A percentile compares a stretch with the other conserved stretches of the same genome.
Conservation (phyloP, 305 asterid genomes). For the Fraxinus platypoda region DNA sequence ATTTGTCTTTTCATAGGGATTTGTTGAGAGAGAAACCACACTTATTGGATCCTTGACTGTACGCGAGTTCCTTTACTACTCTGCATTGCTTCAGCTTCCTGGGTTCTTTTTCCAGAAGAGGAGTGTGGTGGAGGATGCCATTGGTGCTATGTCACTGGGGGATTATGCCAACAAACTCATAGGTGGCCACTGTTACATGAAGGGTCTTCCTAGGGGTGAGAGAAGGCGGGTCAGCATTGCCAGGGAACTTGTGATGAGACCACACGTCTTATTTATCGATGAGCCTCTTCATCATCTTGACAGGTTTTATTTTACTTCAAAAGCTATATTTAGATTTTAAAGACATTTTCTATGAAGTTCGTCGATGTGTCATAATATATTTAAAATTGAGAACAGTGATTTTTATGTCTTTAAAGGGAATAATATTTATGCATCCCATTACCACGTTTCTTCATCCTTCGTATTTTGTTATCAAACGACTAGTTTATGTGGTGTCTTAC, state of each 20-base stretch:
- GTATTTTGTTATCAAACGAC: not conserved
- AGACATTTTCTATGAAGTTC: not conserved
- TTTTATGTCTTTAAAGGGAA: not conserved
- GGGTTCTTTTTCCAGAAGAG: constrained; percentile 67
- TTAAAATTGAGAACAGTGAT: not conserved
- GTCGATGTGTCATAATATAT: not conserved
- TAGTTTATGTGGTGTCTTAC: constrained; percentile 2
- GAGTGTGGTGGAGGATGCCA: constrained; percentile 91
- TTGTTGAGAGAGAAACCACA: constrained; percentile 81
- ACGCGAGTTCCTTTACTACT: constrained; percentile 94
- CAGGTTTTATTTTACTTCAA: constrained; percentile 51
- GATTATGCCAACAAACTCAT: constrained; percentile 87
- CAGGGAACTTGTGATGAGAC: constrained; percentile 94
- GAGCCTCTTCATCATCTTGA: constrained; percentile 98
- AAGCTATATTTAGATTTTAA: not conserved
- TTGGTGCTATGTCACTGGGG: constrained; percentile 86
- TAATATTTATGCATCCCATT: not conserved
- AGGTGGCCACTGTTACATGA: constrained; percentile 91
- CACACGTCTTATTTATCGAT: constrained; percentile 85
- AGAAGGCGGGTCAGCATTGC: constrained; percentile 93
- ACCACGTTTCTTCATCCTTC: not conserved
- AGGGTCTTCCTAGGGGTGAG: constrained; percentile 91
- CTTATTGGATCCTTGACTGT: constrained; percentile 95
- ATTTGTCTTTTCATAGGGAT: constrained; percentile 57
- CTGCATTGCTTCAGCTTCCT: constrained; percentile 88